Base-by-base conservation (phyloP, 805 yeast genomes). In the Yueomyces sp. region DNA sequence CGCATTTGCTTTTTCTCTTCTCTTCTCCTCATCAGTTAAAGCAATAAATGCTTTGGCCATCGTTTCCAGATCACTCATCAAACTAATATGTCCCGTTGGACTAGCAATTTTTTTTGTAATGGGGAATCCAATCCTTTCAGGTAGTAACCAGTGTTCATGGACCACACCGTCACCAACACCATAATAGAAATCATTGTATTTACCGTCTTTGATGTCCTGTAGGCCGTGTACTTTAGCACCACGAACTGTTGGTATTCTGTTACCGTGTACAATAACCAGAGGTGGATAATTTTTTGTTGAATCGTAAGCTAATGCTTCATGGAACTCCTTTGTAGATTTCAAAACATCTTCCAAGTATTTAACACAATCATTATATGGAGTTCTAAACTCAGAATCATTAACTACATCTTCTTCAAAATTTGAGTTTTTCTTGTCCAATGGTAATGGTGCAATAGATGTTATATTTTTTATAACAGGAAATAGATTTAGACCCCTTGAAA, bases 91-190 rank as follows among this genome's bases (percentile, higher is more conserved):
- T 1, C 95, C 95, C 39, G 73, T 64, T 2, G 66, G 69, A 33
- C 82, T 72, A 1, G 77, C 69, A 38, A 84, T 68, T 52, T 79
- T 80, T 6, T 81, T 88, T 11, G 72, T 83, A 2, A 84, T 72
- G 3, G 81, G 78, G 54, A 82, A 86, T 0, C 90, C 94, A 48
- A 72, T 70, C 38, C 64, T 64, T 50, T 81, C 84, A 0, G 96
- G 96, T 75, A 87, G 74, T 41, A 84, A 62, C 82, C 87, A 81
- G 49, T 75, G 75, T 50, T 81, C 84, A 60, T 84, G 84, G 1
- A 85, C 85, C 26, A 88, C 96, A 38, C 96, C 96, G 59, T 88
- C 96, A 12, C 96, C 96, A 4, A 85, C 85, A 0, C 94, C 95
- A 54, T 85, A 87, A 52, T 73, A 76, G 52, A 85, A 81, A 52